phyloP scores from a whole-genome alignment of 306 rosid genomes.

The Boehmeria nivea region DNA sequence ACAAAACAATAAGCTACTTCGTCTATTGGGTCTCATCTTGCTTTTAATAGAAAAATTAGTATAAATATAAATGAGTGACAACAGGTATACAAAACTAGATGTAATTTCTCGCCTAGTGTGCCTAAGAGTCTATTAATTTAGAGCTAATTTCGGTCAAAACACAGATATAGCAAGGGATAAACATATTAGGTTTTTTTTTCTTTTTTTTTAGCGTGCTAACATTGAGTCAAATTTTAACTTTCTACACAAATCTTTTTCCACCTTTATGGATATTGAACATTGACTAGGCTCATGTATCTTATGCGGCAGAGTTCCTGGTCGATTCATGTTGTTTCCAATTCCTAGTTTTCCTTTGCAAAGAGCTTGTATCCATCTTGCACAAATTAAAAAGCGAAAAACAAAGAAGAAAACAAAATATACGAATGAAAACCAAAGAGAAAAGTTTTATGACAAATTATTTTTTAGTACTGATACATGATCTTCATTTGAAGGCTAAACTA shows the following conservation, averaged over 20 bases:
- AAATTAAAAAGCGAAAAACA: slow-evolving; percentile 21
- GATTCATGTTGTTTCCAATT: slow-evolving; percentile 25
- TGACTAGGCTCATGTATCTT: slow-evolving; percentile 26
- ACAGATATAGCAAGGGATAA: too few species aligned
- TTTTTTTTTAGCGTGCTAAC: too few species aligned
- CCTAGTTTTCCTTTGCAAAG: slow-evolving; percentile 45
- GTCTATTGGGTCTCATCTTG: too few species aligned
- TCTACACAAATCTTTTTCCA: background rate
- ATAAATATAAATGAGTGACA: too few species aligned
- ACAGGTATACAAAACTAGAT: too few species aligned
- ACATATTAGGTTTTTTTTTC: too few species aligned
- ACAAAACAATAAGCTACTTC: too few species aligned
- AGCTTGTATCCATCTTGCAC: slow-evolving; percentile 58
- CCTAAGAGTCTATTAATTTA: too few species aligned
- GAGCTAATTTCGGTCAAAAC: too few species aligned
- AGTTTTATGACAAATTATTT: background rate
- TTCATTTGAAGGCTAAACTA: background rate
- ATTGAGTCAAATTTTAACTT: background rate
- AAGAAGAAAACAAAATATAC: background rate
- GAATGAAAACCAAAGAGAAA: background rate
- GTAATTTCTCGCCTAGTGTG: too few species aligned
- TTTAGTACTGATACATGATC: background rate
- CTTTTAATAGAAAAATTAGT: too few species aligned
- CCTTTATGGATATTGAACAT: background rate
- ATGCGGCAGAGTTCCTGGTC: slow-evolving; percentile 55